These are phyloP conservation scores for Lachnellula hyalina DNA, from an alignment of 2,329 filamentous ascomycete genomes.

Conservation along the genomic window DNA sequence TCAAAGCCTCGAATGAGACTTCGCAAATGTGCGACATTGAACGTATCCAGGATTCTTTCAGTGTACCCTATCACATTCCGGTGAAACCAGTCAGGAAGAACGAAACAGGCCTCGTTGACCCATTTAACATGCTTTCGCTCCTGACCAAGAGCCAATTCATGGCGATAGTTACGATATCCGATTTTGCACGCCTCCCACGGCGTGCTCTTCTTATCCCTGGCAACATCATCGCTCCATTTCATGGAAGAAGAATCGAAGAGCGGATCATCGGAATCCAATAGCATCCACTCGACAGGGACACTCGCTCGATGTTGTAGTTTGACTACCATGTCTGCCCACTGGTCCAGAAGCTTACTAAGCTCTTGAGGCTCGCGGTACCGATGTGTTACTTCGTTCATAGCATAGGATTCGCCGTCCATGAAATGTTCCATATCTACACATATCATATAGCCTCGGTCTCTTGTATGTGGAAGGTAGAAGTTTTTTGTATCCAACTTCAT, in stretches of 20 bases:
- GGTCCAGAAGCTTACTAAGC: not conserved
- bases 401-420: not conserved
- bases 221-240: conserved; percentile 18
- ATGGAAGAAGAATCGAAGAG: conserved; percentile 41
- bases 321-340: conserved; percentile 6
- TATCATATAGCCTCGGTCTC: conserved; percentile 54
- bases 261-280: conserved; percentile 40
- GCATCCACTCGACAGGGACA: not conserved
- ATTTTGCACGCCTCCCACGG: conserved; percentile 52
- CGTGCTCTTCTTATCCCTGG: conserved; percentile 24
- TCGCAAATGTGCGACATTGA: conserved; percentile 57
- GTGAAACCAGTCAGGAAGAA: conserved; percentile 51
- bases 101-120: conserved; percentile 47
- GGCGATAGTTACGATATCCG: conserved; percentile 53
- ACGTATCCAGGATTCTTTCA: conserved; percentile 57
- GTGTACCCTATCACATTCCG: conserved; percentile 44
- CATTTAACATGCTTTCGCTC: conserved; percentile 52
- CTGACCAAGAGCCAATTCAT: conserved; percentile 44
- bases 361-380: not conserved
- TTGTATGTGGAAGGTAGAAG: conserved; percentile 69
- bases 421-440: conserved; percentile 40
- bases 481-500: conserved; percentile 60
- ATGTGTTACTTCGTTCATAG: not conserved
- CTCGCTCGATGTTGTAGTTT: conserved; percentile 35
- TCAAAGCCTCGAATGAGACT: conserved; percentile 48